Evolutionary conservation across 768 basidiomycete genomes (phyloP).

Genomic region (Calvatia gigantea): DNA sequence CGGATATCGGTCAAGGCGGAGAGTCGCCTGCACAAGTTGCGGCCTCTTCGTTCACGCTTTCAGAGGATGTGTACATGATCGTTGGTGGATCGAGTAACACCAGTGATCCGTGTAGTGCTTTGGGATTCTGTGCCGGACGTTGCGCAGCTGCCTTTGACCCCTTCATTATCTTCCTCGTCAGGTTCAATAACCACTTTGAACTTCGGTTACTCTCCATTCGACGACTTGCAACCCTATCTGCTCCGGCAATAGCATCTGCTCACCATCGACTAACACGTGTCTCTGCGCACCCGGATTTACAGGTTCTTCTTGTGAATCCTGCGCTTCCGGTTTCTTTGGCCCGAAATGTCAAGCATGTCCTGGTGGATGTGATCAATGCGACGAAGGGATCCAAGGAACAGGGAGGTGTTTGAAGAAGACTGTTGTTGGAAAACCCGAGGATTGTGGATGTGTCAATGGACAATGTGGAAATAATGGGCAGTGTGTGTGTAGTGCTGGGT

Average conservation of each 20-base stretch:
- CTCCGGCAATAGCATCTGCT: slow-evolving; percentile 69
- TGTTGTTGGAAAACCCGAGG: slow-evolving; percentile 50
- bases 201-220: slow-evolving; percentile 70
- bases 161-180: slow-evolving; percentile 14
- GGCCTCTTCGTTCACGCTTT: slow-evolving; percentile 63
- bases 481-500: slow-evolving; percentile 76
- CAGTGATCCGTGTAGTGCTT: slow-evolving; percentile 58
- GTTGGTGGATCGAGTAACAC: slow-evolving; percentile 44
- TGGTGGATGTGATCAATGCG: slow-evolving; percentile 63
- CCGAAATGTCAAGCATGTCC: slow-evolving; percentile 69
- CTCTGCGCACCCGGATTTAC: slow-evolving; percentile 71
- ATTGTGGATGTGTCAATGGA: slow-evolving; percentile 84
- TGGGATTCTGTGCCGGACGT: slow-evolving; percentile 82
- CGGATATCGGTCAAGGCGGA: slow-evolving; percentile 39
- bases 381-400: slow-evolving; percentile 75
- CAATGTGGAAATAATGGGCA: slow-evolving; percentile 64
- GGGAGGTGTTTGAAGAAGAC: slow-evolving; percentile 64
- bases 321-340: slow-evolving; percentile 73
- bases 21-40: slow-evolving; percentile 49
- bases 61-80: slow-evolving; percentile 66
- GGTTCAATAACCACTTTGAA: slow-evolving; percentile 45
- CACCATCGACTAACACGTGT: slow-evolving; percentile 60
- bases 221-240: slow-evolving; percentile 74
- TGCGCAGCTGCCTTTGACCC: slow-evolving; percentile 50
- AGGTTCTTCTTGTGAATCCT: slow-evolving; percentile 78